Base-by-base conservation (phyloP, 192 early-diverging fungal genomes). In the Pilaira anomala region DNA sequence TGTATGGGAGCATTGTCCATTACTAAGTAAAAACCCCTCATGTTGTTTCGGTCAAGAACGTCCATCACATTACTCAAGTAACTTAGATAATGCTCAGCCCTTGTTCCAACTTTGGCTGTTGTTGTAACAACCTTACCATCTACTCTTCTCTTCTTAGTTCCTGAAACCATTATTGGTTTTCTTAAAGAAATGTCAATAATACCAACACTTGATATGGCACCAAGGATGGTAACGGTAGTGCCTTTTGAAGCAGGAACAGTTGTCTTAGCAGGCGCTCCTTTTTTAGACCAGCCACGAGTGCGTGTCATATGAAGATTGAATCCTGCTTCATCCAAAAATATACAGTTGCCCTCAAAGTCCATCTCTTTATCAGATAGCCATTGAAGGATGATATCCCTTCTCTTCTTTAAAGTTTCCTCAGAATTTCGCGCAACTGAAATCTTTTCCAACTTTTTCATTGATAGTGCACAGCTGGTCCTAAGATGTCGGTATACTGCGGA, bases 311-410 rank as follows among this genome's bases (percentile, higher is more conserved):
- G 48, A 30, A 62, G 48, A 64, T 64, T 6, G 29, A 56, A 65
- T 4, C 39, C 63, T 36, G 63, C 39, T 57, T 65, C 53, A 26
- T 65, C 63, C 46, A 65, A 22, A 30, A 65, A 65, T 2, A 48
- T 30, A 33, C 63, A 45, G 41, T 65, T 65, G 7, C 29, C 57
- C 25, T 25, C 48, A 25, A 65, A 65, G 19, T 56, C 44, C 28
- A 65, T 55, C 21, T 65, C 53, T 1, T 25, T 55, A n/a, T 28
- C 19, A 21, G 28, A 2, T n/a, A n/a, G n/a, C 29, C 53, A 65
- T n/a, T n/a, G n/a, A n/a, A n/a, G n/a, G 22, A 56, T 30, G 42
- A 52, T 36, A 13, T 65, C 40, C 39, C 45, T 16, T 3, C 44
- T 49, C 18, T 63, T 52, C 21, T 13, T 13, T 52, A 13, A 25